These are phyloP conservation scores for Lachancea fermentati DNA, from an alignment of 805 yeast species.

Conservation along the genomic window DNA sequence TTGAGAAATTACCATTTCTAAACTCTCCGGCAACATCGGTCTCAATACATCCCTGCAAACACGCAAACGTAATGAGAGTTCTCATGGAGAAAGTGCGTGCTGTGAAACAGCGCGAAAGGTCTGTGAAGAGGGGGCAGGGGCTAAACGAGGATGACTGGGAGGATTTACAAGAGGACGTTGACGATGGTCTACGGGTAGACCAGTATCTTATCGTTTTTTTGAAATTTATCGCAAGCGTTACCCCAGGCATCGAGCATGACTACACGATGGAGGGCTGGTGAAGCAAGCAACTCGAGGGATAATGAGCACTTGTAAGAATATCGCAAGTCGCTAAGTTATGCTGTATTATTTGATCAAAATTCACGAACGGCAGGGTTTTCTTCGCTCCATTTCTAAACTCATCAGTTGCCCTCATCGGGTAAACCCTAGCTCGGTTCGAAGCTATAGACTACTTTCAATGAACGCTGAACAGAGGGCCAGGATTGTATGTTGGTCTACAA, in stretches of 20 bases:
- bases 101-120: constrained; percentile 38
- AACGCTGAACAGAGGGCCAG: constrained; percentile 32
- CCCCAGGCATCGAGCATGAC: constrained; percentile 96
- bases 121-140: constrained; percentile 44
- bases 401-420: background rate
- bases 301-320: background rate
- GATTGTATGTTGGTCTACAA: constrained; percentile 23
- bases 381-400: background rate
- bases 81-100: constrained; percentile 66
- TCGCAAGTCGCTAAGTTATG: background rate
- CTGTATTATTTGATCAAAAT: background rate
- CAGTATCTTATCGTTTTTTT: constrained; percentile 85
- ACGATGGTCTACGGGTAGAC: constrained; percentile 68
- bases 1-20: constrained; percentile 84
- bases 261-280: constrained; percentile 95
- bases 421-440: background rate
- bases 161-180: constrained; percentile 38
- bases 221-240: constrained; percentile 93
- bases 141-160: constrained; percentile 58
- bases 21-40: constrained; percentile 58
- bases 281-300: constrained; percentile 1
- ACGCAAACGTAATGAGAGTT: constrained; percentile 90
- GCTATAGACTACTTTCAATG: constrained; percentile 11
- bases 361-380: background rate
- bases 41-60: constrained; percentile 94